These are phyloP conservation scores for Theobroma cacao DNA, from an alignment of 345 rosid genomes.

Conservation along the genomic window DNA sequence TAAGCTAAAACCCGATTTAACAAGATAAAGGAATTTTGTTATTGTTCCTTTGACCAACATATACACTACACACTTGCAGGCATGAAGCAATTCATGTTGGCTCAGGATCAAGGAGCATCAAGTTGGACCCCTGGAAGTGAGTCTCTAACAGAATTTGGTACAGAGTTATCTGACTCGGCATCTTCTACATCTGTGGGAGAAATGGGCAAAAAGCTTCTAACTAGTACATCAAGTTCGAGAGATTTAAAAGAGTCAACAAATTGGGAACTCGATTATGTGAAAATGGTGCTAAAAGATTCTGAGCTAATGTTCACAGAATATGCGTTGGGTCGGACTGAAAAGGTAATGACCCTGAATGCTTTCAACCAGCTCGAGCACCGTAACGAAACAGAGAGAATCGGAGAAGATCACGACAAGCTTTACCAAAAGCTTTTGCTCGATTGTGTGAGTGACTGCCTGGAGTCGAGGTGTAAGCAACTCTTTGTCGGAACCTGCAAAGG, in stretches of 20 bases:
- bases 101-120: slow-evolving; percentile 20
- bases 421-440: slow-evolving; percentile 55
- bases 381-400: slow-evolving; percentile 22
- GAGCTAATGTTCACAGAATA: slow-evolving; percentile 44
- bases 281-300: slow-evolving; percentile 39
- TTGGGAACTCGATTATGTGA: slow-evolving; percentile 65
- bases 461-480: slow-evolving; percentile 26
- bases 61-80: slow-evolving; percentile 26
- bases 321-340: slow-evolving; percentile 34
- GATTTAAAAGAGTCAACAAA: slow-evolving; percentile 26
- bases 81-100: slow-evolving; percentile 11
- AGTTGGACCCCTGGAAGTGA: slow-evolving; percentile 17
- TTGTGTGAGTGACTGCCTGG: slow-evolving; percentile 50
- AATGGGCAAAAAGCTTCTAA: slow-evolving; percentile 8
- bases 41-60: neutral
- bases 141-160: slow-evolving; percentile 23
- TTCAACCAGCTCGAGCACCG: slow-evolving; percentile 51
- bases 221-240: slow-evolving; percentile 20
- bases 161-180: slow-evolving; percentile 38
- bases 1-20: neutral
- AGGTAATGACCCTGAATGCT: slow-evolving; percentile 36
- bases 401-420: slow-evolving; percentile 41
- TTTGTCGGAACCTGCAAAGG: slow-evolving; percentile 49
- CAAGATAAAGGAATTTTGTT: neutral
- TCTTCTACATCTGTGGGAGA: slow-evolving; percentile 37